phyloP scores from a whole-genome alignment of 768 basidiomycete genomes.

The Pulveroboletus frians region DNA sequence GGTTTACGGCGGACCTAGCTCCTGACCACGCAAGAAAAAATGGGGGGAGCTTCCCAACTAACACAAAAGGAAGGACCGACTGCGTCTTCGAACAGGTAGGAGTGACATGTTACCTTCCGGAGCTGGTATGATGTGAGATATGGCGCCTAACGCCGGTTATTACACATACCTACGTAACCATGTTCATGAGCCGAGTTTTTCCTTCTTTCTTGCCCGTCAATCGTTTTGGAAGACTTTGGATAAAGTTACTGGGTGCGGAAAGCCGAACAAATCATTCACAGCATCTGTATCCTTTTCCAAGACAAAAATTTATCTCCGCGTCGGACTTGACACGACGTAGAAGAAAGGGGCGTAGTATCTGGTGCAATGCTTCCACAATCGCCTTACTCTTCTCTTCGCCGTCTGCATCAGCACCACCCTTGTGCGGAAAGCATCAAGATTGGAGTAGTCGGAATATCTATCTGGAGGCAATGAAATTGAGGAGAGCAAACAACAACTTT shows the following conservation, averaged over 20 bases:
- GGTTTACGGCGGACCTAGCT: conserved; percentile 97
- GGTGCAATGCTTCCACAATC: conserved; percentile 94
- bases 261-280: conserved; percentile 67
- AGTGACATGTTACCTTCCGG: conserved; percentile 85
- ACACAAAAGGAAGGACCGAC: conserved; percentile 32
- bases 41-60: background rate
- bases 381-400: conserved; percentile 81
- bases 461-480: conserved; percentile 98
- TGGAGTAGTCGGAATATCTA: conserved; percentile 85
- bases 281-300: conserved; percentile 98
- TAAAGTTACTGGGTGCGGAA: background rate
- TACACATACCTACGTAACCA: conserved; percentile 89
- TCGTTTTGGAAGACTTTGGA: conserved; percentile 37
- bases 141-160: background rate
- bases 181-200: conserved; percentile 95
- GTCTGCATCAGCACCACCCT: conserved; percentile 67
- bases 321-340: conserved; percentile 94
- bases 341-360: conserved; percentile 92
- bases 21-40: conserved; percentile 37
- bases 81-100: conserved; percentile 92
- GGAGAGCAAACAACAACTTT: conserved; percentile 86
- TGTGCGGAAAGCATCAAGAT: conserved; percentile 89
- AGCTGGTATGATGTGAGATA: conserved; percentile 32
- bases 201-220: conserved; percentile 97
- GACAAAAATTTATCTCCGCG: conserved; percentile 89